A percentile compares a stretch with the other conserved stretches of the same genome.
Evolutionary conservation across 352 stramenopile species (phyloP).

Genomic region (Pythium sp.): DNA sequence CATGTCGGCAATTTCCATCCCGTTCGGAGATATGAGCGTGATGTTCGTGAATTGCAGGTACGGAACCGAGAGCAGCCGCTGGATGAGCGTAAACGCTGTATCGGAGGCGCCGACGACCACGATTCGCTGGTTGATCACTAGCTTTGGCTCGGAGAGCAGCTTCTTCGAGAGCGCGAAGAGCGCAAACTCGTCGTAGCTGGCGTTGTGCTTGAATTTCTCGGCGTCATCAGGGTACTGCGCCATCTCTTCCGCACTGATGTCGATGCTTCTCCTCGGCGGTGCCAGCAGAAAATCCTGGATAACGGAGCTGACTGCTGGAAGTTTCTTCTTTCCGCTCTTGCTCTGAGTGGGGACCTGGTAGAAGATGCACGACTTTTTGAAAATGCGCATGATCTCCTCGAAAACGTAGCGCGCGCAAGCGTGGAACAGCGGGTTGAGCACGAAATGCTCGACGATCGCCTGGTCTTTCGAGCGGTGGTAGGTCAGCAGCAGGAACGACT

Average conservation of each 20-base stretch:
- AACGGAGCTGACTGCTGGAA: conserved; percentile 30
- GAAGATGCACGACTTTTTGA: conserved; percentile 69
- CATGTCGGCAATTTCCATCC: conserved; percentile 41
- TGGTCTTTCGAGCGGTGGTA: conserved; percentile 76
- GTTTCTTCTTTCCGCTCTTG: not conserved
- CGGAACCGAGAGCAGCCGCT: conserved; percentile 71
- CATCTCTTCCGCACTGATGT: conserved; percentile 39
- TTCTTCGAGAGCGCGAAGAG: conserved; percentile 87
- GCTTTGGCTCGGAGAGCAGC: conserved; percentile 84
- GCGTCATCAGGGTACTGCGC: conserved; percentile 49
- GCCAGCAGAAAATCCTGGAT: conserved; percentile 65
- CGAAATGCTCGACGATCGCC: conserved; percentile 51
- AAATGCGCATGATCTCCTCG: conserved; percentile 78
- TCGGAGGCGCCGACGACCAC: conserved; percentile 86
- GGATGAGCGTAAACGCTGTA: conserved; percentile 72
- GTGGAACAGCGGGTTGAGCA: conserved; percentile 76
- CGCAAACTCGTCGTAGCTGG: conserved; percentile 39
- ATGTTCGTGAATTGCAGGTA: conserved; percentile 87
- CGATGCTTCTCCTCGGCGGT: conserved; percentile 48
- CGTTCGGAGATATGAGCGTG: conserved; percentile 78
- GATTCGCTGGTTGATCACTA: conserved; percentile 77
- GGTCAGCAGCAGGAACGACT: conserved; percentile 56
- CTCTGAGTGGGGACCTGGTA: conserved; percentile 32
- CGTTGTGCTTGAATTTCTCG: conserved; percentile 17
- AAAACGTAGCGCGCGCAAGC: conserved; percentile 60